phyloP scores from a whole-genome alignment of 78 protist species.

The Dictyostelium purpureum region DNA sequence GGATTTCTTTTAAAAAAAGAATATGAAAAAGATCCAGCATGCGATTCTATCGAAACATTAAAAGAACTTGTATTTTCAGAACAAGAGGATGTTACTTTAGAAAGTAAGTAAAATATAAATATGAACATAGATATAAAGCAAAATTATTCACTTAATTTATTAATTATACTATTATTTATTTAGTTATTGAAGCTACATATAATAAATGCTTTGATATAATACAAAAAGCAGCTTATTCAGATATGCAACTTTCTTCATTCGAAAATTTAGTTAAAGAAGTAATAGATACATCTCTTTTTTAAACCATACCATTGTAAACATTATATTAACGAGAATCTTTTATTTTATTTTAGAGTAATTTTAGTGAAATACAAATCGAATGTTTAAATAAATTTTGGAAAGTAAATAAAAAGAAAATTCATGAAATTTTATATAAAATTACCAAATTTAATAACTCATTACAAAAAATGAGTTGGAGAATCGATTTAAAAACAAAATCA shows the following conservation, averaged over 20 bases:
- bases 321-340: background rate
- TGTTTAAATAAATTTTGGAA: slow-evolving; percentile 72
- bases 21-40: slow-evolving; percentile 49
- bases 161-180: background rate
- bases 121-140: background rate
- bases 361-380: slow-evolving; percentile 42
- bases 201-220: slow-evolving; percentile 39
- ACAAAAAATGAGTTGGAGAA: slow-evolving; percentile 65
- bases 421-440: slow-evolving; percentile 40
- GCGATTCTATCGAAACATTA: background rate
- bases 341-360: background rate
- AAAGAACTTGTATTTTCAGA: slow-evolving; percentile 48
- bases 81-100: slow-evolving; percentile 24
- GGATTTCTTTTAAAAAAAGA: slow-evolving; percentile 53
- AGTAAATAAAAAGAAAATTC: slow-evolving; percentile 65
- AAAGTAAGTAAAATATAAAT: slow-evolving; percentile 5
- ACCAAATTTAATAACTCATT: slow-evolving; percentile 59
- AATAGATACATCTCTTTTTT: background rate
- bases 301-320: background rate
- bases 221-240: slow-evolving; percentile 20
- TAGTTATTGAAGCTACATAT: slow-evolving; percentile 22
- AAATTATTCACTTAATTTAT: too few species aligned
- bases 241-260: slow-evolving; percentile 37
- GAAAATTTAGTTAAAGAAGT: slow-evolving; percentile 45
- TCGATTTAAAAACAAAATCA: slow-evolving; percentile 71